Conservation (phyloP, 225 moss, liverwort and hornwort genomes). For the Bryum argenteum region DNA sequence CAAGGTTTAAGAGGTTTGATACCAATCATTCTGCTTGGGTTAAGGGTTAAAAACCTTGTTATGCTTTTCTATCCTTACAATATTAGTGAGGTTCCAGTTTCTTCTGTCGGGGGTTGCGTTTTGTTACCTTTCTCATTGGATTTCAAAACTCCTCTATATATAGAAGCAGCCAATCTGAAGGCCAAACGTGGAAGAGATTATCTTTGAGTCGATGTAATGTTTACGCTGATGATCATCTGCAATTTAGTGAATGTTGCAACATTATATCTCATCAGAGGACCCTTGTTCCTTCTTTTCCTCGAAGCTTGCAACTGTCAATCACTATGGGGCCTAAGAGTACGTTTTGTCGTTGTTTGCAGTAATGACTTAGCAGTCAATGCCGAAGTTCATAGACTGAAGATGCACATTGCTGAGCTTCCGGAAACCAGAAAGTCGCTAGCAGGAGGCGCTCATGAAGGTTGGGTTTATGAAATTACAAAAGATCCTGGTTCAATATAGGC, state of each 20-base stretch:
- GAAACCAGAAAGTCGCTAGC: conserved; percentile 68
- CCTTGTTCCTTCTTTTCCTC: too few relatives aligned
- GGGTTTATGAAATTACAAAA: conserved; percentile 73
- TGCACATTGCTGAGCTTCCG: conserved; percentile 66
- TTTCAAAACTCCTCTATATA: neutral
- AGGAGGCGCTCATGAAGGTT: conserved; percentile 73
- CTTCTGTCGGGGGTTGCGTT: neutral
- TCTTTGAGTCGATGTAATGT: too few relatives aligned
- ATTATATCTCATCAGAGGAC: too few relatives aligned
- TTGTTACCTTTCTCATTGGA: neutral
- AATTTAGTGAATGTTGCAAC: too few relatives aligned
- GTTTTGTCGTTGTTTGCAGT: conserved; percentile 47
- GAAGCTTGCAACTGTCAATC: too few relatives aligned
- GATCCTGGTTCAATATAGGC: conserved; percentile 7
- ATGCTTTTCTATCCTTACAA: too few relatives aligned
- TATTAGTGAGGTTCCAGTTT: neutral
- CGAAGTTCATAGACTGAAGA: conserved; percentile 59
- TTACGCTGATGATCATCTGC: too few relatives aligned
- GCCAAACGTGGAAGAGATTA: too few relatives aligned
- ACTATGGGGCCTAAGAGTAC: neutral
- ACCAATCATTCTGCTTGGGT: neutral
- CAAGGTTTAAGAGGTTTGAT: conserved; percentile 71
- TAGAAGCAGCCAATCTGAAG: neutral
- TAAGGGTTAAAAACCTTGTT: too few relatives aligned
- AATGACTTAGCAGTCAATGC: conserved; percentile 63